Base-by-base conservation (phyloP, 306 rosid species). In the Spatholobus suberectus region DNA sequence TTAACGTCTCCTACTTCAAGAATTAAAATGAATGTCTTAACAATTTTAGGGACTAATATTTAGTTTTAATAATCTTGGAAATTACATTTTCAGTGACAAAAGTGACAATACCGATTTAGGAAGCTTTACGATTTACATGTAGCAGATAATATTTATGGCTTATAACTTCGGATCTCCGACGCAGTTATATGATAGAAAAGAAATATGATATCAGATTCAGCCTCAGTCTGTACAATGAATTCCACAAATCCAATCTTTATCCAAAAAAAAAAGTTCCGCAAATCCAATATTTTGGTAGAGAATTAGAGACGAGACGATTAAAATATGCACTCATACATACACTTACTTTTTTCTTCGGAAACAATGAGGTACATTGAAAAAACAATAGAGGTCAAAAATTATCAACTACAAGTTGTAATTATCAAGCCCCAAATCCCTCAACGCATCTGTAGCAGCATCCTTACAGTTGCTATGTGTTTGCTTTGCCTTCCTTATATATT, bases 381-480 rank as follows among this genome's bases (percentile, higher is more conserved):
- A 79, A 38, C 24, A 54, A 38, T 3, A 27, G 0, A 75, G 76
- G 34, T 8, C 1, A 70, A 85, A 82, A 67, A 61, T 44, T 11
- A 78, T 61, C 79, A 55, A 40, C 89, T 85, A 92, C 79, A 78
- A 29, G 83, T 93, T 86, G 92, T 96, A 96, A 80, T 86, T 81
- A 78, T 96, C 94, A 54, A 96, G 82, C 65, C 96, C 98, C 83
- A 96, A 86, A 86, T 96, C 99, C 81, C 99, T 89, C 46, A 93
- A 59, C 5, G 97, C 99, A 67, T 96, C 98, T 2, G 94, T 93
- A 8, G 99, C 99, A 37, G 99, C 97, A 8, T 86, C 94, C 88
- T 90, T 96, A 82, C 96, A 91, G 88, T 83, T 89, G 26, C 78
- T 87, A 77, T 94, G 99, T 76, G 63, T 91, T 88, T 90, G 96